phyloP scores from a whole-genome alignment of 1,284 basidiomycete genomes.

The Phlebopus sp. region DNA sequence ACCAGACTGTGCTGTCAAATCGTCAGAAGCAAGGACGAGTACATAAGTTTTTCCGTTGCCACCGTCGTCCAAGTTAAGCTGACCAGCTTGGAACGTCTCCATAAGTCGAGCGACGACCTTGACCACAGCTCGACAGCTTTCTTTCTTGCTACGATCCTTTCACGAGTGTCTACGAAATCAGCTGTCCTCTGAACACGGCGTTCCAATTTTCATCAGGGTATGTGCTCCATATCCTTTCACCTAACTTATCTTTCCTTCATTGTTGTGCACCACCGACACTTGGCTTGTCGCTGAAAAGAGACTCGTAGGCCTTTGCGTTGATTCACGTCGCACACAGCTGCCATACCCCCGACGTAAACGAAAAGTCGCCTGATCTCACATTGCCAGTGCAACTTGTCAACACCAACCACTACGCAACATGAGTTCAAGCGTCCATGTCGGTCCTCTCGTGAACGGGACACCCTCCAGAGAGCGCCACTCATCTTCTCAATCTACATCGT shows the following conservation, averaged over 20 bases:
- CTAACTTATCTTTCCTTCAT: background rate
- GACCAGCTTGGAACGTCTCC: background rate
- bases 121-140: background rate
- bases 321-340: background rate
- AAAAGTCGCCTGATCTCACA: background rate
- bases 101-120: background rate
- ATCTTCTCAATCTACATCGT: conserved; percentile 22
- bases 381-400: too few relatives aligned
- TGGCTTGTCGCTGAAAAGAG: background rate
- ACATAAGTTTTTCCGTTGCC: too few relatives aligned
- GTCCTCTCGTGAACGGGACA: conserved; percentile 14
- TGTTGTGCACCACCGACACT: background rate
- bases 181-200: too few relatives aligned
- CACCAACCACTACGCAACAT: conserved; percentile 5
- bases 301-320: background rate
- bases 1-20: too few relatives aligned
- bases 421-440: conserved; percentile 12
- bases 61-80: background rate
- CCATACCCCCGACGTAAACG: background rate
- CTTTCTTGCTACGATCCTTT: conserved; percentile 2
- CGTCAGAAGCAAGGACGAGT: too few relatives aligned
- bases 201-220: background rate
- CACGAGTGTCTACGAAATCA: conserved; percentile 1
- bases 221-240: conserved; percentile 1
- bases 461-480: conserved; percentile 26